phyloP scores from a whole-genome alignment of 176 grass and related monocot genomes.

The Melocanna baccifera region DNA sequence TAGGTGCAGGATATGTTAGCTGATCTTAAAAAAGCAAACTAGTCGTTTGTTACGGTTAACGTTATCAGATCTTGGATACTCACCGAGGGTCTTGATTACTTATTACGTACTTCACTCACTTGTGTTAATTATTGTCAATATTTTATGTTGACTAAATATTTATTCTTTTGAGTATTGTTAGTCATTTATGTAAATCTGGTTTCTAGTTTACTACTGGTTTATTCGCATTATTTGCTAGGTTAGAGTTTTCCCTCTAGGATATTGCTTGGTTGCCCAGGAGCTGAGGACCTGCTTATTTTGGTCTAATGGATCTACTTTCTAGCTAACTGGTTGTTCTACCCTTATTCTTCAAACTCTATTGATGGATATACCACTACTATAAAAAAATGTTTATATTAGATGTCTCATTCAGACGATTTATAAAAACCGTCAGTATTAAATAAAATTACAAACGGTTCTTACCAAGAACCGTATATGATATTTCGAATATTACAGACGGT shows the following conservation, averaged over 20 bases:
- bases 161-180: not conserved
- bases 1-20: not conserved
- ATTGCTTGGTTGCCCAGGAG: not conserved
- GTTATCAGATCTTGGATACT: not conserved
- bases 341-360: not conserved
- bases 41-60: not conserved
- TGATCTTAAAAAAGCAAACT: not conserved
- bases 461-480: too few relatives aligned
- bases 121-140: not conserved
- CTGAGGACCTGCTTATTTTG: not conserved
- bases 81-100: not conserved
- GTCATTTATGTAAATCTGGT: not conserved
- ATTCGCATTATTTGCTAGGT: not conserved
- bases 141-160: not conserved
- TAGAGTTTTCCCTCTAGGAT: not conserved
- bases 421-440: too few relatives aligned
- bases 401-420: too few relatives aligned
- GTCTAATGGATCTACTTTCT: not conserved
- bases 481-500: too few relatives aligned
- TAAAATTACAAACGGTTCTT: too few relatives aligned
- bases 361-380: slow-evolving; percentile 21
- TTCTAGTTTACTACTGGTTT: slow-evolving; percentile 1
- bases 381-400: too few relatives aligned
- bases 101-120: not conserved
- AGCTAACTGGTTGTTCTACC: not conserved